Evolutionary conservation across 2,329 filamentous ascomycete species (phyloP), one percentile per base, ranked within the genome.

Genomic region (Colletotrichum australisinense): DNA sequence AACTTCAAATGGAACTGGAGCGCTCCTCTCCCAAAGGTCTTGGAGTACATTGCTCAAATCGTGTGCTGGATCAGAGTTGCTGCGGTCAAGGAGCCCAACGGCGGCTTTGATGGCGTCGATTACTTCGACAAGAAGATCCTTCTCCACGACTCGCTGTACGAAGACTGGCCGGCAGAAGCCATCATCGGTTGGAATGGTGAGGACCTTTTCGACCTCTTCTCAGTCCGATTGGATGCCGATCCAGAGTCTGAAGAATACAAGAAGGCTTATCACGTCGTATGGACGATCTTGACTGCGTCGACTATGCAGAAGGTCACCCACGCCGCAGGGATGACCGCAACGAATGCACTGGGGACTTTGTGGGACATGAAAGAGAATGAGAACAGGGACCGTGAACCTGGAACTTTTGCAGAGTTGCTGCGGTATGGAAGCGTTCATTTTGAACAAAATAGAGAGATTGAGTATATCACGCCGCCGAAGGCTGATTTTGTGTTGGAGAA

Each of bases 11-110:
- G 78, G 79, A 79, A 81, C 19, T 84, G 79, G 76, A 80, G 80
- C 9, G 78, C 79, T 2, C 78, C 80, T 2, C 72, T 76, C 1
- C 79, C 78, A 22, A 46, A 55, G 0, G 68, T 83, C 0, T 67
- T 83, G 32, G 83, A 84, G 16, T 86, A 86, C 60, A 79, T 83
- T 8, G 76, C 78, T 1, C 84, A 85, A 55, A 80, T 84, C 35
- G 72, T 84, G 4, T 79, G 80, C 14, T 86, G 83, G 83, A 67
- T 76, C 7, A 76, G 78, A 3, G 53, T 81, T 35, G 71, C 68
- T 57, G 76, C 76, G 71, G 70, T 80, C 2, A 74, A 80, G 22
- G 76, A 79, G 24, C 52, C 70, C 0, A 74, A 74, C 22, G 77
- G 77, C 42, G 78, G 78, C 1, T 80, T 80, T 65, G 75, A 76